Evolutionary conservation across 2,329 filamentous ascomycete genomes (phyloP).

Genomic region (Trichophyton mentagrophytes): DNA sequence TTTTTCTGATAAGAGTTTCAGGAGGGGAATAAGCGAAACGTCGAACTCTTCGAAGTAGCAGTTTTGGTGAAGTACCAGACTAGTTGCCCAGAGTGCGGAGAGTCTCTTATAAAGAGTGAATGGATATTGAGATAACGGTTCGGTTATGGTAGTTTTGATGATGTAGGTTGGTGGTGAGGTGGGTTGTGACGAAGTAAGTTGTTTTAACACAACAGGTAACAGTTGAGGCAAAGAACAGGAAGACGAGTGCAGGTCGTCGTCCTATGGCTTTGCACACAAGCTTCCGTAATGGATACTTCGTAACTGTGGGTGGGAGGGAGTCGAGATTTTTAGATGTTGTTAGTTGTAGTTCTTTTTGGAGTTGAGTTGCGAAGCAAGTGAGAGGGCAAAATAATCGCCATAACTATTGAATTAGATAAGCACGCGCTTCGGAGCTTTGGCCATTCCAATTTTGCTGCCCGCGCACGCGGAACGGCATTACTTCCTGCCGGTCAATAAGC

Average conservation of each 20-base stretch:
- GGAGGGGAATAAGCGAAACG: background rate
- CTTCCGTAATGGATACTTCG: conserved; percentile 3
- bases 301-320: conserved; percentile 3
- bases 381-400: conserved; percentile 3
- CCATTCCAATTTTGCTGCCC: background rate
- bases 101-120: background rate
- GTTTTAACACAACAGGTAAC: background rate
- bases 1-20: background rate
- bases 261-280: conserved; percentile 17
- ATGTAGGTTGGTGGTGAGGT: conserved; percentile 5
- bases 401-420: background rate
- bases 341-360: background rate
- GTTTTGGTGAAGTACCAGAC: background rate
- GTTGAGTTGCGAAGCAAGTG: background rate
- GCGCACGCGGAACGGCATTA: conserved; percentile 6
- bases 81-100: too few species aligned
- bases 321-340: conserved; percentile 5
- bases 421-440: background rate
- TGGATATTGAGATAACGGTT: background rate
- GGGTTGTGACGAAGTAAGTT: conserved; percentile 4
- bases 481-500: background rate
- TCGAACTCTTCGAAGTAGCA: background rate
- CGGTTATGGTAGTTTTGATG: background rate
- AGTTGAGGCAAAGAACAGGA: conserved; percentile 12
- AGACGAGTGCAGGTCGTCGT: conserved; percentile 34